Base-by-base conservation (phyloP, 192 early-diverging fungal genomes). In the Coemansia erecta region DNA sequence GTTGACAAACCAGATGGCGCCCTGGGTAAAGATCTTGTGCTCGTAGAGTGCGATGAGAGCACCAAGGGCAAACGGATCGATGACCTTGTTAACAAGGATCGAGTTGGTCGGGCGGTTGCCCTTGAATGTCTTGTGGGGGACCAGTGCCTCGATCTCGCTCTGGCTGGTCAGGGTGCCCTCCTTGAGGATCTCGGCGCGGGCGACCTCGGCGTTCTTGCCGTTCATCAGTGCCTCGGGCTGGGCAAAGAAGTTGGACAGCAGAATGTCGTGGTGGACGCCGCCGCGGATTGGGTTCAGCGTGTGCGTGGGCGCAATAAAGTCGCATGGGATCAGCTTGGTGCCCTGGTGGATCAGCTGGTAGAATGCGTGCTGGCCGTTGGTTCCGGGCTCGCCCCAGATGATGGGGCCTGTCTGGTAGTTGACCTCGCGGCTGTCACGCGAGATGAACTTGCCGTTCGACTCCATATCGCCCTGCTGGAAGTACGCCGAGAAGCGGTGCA, bases 401-500 rank as follows among this genome's bases (percentile, higher is more conserved):
- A 98, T 95, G 19, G 97, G 97, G 33, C 95, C 94, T 28, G 95
- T 94, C 52, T 85, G 81, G 77, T 94, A 91, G 60, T 90, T 80
- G 37, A 97, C 88, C 26, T 80, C 72, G 45, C 83, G 80, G 64
- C 92, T 91, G 68, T 88, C 83, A 50, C 94, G 89, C 52, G 92
- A 89, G 49, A 90, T 83, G 62, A 90, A 93, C 79, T 98, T 98
- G 70, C 96, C 96, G 69, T 98, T 98, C 17, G 93, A 95, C 77
- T 99, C 97, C 97, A 99, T 99, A 77, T 99, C 94, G 60, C 97
- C 97, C 83, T 97, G 93, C 76, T 99, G 95, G 88, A 99, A 94
- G 83, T 99, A 98, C 41, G 95, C 97, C 19, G 97, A 85, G 85
- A 99, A 99, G 42, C 97, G 88, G 72, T 92, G 90, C 73, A 99